Evolutionary conservation across 23 red algal genomes (phyloP).

Genomic region (Gracilaria gracilis): DNA sequence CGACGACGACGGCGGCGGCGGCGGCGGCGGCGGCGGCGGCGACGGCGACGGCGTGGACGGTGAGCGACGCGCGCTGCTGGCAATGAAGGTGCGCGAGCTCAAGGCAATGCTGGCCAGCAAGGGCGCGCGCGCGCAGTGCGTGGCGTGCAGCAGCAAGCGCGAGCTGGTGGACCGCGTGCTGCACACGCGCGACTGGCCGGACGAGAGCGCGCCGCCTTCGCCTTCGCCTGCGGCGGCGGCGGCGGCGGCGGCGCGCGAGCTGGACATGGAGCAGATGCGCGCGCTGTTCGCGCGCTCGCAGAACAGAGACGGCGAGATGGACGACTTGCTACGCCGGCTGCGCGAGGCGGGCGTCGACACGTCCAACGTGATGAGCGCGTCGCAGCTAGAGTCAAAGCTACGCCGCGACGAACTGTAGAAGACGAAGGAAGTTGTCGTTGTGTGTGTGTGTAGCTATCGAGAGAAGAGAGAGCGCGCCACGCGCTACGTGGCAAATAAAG

Average conservation of each 20-base stretch:
- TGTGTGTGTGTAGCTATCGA: too few relatives aligned
- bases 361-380: slow-evolving; percentile 3
- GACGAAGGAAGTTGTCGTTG: too few relatives aligned
- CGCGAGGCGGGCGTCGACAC: slow-evolving; percentile 7
- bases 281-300: background rate
- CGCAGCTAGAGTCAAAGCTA: too few relatives aligned
- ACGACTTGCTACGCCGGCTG: background rate
- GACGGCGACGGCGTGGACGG: background rate
- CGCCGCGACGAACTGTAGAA: background rate
- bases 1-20: too few relatives aligned
- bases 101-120: slow-evolving; percentile 13
- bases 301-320: background rate
- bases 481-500: too few relatives aligned
- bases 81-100: slow-evolving; percentile 30
- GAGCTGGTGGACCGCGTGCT: slow-evolving; percentile 27
- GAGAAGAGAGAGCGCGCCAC: too few relatives aligned
- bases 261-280: background rate
- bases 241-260: background rate
- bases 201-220: slow-evolving; percentile 3
- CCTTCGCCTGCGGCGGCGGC: background rate
- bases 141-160: slow-evolving; percentile 28
- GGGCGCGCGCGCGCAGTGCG: slow-evolving; percentile 18
- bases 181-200: slow-evolving; percentile 18
- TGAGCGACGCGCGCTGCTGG: background rate
- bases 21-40: background rate